Evolutionary conservation across 2,329 filamentous ascomycete genomes (phyloP).

Genomic region (Paracamarosporium sp.): DNA sequence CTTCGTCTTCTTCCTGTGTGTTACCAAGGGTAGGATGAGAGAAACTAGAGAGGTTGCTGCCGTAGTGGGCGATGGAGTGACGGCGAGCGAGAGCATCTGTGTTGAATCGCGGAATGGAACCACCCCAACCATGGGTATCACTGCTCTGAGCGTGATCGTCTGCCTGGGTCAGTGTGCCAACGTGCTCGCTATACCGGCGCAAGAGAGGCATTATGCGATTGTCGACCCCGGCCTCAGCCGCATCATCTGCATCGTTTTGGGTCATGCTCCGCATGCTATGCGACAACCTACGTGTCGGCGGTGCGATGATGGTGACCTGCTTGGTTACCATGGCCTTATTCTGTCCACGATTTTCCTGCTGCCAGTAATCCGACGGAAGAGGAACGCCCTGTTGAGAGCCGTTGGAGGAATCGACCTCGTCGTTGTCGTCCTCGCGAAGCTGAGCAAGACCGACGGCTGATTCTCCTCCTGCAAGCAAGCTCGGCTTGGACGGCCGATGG

Average conservation of each 20-base stretch:
- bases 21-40: conserved; percentile 33
- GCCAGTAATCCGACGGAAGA: conserved; percentile 40
- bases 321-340: conserved; percentile 39
- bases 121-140: conserved; percentile 35
- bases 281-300: conserved; percentile 40
- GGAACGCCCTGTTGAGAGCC: conserved; percentile 61
- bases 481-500: conserved; percentile 80
- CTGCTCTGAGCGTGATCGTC: conserved; percentile 30
- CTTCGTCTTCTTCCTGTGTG: conserved; percentile 42
- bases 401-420: conserved; percentile 70
- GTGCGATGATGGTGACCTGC: conserved; percentile 39
- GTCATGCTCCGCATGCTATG: conserved; percentile 65
- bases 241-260: conserved; percentile 75
- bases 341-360: conserved; percentile 27
- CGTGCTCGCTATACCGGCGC: conserved; percentile 47
- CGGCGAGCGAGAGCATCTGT: conserved; percentile 68
- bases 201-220: conserved; percentile 36
- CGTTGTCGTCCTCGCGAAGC: conserved; percentile 54
- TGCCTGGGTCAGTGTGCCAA: conserved; percentile 27
- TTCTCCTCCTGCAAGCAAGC: conserved; percentile 70
- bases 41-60: conserved; percentile 32
- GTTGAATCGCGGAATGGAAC: conserved; percentile 29
- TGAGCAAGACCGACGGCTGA: conserved; percentile 36
- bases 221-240: conserved; percentile 65
- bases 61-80: conserved; percentile 72